phyloP scores from a whole-genome alignment of 306 rosid genomes.

The Pterocarpus santalinus region DNA sequence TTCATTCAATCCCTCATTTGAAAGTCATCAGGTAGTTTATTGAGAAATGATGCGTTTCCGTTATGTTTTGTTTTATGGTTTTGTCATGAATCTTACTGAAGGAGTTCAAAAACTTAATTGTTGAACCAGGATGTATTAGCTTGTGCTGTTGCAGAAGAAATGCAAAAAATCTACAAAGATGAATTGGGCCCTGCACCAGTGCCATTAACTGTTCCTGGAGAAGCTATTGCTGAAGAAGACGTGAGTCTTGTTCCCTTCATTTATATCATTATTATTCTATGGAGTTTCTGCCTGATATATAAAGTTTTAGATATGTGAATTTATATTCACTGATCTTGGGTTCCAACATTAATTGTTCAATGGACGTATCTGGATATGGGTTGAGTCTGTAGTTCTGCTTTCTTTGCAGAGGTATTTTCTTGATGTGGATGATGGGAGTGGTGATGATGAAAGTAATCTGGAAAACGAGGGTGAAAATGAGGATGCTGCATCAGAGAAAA shows the following conservation, averaged over 20 bases:
- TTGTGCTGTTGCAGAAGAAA: constrained; percentile 87
- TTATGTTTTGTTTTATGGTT: constrained; percentile 21
- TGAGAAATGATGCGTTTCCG: not conserved
- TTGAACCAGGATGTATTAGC: constrained; percentile 80
- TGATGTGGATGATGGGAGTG: constrained; percentile 78
- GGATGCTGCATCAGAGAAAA: constrained; percentile 62
- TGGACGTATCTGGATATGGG: not conserved
- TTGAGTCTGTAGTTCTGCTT: not conserved
- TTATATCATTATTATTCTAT: constrained; percentile 15
- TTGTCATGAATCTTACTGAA: not conserved
- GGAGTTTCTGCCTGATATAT: not conserved
- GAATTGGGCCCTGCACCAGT: constrained; percentile 95
- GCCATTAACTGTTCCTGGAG: constrained; percentile 86
- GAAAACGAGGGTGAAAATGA: constrained; percentile 62
- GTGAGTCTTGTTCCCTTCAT: constrained; percentile 57
- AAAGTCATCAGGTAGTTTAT: constrained; percentile 84
- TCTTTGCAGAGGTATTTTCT: constrained; percentile 77
- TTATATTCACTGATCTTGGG: not conserved
- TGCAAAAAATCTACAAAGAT: constrained; percentile 85
- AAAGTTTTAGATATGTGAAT: constrained; percentile 29
- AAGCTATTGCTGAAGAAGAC: constrained; percentile 82
- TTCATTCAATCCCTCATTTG: constrained; percentile 81
- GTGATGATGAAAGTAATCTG: constrained; percentile 62
- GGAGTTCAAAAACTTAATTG: constrained; percentile 21
- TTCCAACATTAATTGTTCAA: not conserved